Evolutionary conservation across 2,329 filamentous ascomycete species (phyloP).

Genomic region (Didymella arachidicola): DNA sequence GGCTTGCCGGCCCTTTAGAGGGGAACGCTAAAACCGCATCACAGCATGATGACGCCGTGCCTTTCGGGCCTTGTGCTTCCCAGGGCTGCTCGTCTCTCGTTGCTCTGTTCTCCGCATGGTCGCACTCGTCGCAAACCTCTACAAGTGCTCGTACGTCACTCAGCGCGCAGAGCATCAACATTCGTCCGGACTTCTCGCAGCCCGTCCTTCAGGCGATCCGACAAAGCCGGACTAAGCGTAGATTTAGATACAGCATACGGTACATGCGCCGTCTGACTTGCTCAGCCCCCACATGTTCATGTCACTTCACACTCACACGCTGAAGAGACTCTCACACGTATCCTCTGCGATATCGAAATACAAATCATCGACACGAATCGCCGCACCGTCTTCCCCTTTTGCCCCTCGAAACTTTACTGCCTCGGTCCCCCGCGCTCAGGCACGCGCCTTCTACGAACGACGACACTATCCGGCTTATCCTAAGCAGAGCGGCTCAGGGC

Average conservation of each 20-base stretch:
- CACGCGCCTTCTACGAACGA: slow-evolving; percentile 22
- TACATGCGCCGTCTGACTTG: slow-evolving; percentile 19
- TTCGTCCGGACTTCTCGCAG: slow-evolving; percentile 8
- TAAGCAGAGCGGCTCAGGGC: slow-evolving; percentile 35
- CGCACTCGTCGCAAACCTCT: not conserved
- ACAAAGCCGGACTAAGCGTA: slow-evolving; percentile 19
- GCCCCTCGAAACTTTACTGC: slow-evolving; percentile 21
- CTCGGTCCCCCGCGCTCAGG: slow-evolving; percentile 17
- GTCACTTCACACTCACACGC: slow-evolving; percentile 17
- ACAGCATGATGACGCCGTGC: slow-evolving; percentile 16
- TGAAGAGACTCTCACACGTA: slow-evolving; percentile 17
- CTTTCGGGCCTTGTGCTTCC: slow-evolving; percentile 5
- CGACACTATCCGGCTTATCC: not conserved
- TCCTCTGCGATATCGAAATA: slow-evolving; percentile 13
- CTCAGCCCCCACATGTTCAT: slow-evolving; percentile 20
- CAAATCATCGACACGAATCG: slow-evolving; percentile 18
- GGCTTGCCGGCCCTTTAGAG: slow-evolving; percentile 3
- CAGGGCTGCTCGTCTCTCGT: not conserved
- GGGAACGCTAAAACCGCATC: slow-evolving; percentile 9
- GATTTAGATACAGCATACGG: slow-evolving; percentile 9
- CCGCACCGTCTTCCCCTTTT: slow-evolving; percentile 25
- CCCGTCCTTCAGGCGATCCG: slow-evolving; percentile 14
- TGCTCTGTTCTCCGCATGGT: not conserved
- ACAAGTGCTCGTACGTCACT: not conserved
- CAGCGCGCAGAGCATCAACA: not conserved